phyloP scores from a whole-genome alignment of 495 filamentous ascomycete genomes.

The Parmelia sp. region DNA sequence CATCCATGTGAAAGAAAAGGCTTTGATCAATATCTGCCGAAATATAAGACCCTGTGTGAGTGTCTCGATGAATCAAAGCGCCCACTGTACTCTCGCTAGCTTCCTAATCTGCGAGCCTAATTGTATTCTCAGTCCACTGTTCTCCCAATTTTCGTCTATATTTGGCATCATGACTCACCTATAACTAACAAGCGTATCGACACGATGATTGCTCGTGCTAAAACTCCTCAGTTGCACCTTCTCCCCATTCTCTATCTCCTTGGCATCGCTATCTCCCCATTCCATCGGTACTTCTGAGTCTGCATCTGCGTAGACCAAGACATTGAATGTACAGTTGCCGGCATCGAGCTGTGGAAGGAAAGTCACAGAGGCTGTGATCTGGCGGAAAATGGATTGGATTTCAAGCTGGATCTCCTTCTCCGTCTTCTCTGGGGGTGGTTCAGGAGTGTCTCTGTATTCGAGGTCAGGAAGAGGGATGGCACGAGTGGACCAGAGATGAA shows the following conservation, averaged over 20 bases:
- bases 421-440: slow-evolving; percentile 59
- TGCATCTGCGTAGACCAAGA: slow-evolving; percentile 94
- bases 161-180: slow-evolving; percentile 31
- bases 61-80: neutral
- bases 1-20: neutral
- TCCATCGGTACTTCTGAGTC: slow-evolving; percentile 96
- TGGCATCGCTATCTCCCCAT: slow-evolving; percentile 97
- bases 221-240: slow-evolving; percentile 93
- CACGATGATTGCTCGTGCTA: slow-evolving; percentile 85
- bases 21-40: neutral
- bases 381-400: slow-evolving; percentile 91
- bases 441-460: slow-evolving; percentile 17
- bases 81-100: neutral
- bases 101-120: slow-evolving; percentile 15
- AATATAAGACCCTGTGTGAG: neutral
- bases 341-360: slow-evolving; percentile 82
- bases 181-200: slow-evolving; percentile 94
- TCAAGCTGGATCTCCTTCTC: slow-evolving; percentile 91
- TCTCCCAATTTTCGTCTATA: neutral
- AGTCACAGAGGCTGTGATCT: slow-evolving; percentile 96
- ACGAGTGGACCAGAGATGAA: neutral
- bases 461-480: slow-evolving; percentile 2
- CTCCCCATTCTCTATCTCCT: slow-evolving; percentile 93
- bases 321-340: slow-evolving; percentile 96
- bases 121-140: neutral